These are phyloP conservation scores for Gossypium sturtianum DNA, from an alignment of 345 rosid species.

Conservation along the genomic window DNA sequence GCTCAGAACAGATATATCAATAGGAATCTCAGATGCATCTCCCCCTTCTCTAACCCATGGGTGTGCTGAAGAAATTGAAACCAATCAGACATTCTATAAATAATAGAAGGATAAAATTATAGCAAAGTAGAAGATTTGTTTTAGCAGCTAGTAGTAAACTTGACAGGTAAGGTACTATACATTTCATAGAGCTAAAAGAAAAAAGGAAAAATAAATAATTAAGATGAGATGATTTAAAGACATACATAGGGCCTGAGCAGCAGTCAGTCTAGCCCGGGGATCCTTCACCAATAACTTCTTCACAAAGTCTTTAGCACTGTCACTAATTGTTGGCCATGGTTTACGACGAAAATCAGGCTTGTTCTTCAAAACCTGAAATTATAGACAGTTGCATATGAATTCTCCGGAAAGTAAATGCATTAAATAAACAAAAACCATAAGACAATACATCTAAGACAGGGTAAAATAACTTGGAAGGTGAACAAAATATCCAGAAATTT, in stretches of 20 bases:
- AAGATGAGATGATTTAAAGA: conserved; percentile 6
- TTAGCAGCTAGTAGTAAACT: neutral
- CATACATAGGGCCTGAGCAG: conserved; percentile 96
- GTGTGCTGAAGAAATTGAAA: conserved; percentile 58
- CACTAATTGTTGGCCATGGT: conserved; percentile 91
- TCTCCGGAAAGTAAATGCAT: neutral
- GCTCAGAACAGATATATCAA: conserved; percentile 89
- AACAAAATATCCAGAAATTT: neutral
- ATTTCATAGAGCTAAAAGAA: neutral
- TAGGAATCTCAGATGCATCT: conserved; percentile 88
- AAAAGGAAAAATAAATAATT: neutral
- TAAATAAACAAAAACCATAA: neutral
- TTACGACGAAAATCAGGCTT: conserved; percentile 89
- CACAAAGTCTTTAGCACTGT: conserved; percentile 84
- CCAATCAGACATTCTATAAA: conserved; percentile 12
- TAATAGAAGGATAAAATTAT: neutral
- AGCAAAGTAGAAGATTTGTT: neutral
- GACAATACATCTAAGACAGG: neutral
- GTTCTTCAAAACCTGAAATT: conserved; percentile 61
- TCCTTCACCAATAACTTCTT: conserved; percentile 90
- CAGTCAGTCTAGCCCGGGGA: conserved; percentile 85
- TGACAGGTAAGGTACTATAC: neutral
- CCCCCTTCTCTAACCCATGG: conserved; percentile 99
- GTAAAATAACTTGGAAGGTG: neutral
- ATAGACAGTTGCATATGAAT: neutral